Conservation (phyloP, 2,329 filamentous ascomycete species). For the Grosmannia penicillata region DNA sequence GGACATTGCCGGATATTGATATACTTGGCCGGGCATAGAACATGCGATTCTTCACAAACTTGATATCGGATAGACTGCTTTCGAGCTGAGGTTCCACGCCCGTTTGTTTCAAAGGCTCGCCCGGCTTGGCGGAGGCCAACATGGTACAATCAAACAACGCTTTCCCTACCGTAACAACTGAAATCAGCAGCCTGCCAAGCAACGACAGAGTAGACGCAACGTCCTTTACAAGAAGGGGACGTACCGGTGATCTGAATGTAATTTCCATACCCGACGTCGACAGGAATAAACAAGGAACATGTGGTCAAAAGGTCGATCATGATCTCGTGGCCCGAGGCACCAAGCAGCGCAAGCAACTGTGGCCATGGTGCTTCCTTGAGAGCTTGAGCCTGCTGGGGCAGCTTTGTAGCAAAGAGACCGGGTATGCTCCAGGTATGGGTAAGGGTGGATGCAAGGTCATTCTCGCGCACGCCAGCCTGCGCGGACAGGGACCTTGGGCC, state of each 20-base stretch:
- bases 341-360: constrained; percentile 57
- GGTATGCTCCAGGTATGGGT: constrained; percentile 31
- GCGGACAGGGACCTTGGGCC: constrained; percentile 4
- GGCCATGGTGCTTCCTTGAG: constrained; percentile 65
- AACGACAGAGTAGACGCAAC: no score
- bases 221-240: no score
- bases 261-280: constrained; percentile 47
- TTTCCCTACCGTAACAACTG: background rate
- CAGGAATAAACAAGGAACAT: constrained; percentile 56
- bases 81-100: background rate
- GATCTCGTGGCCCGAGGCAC: constrained; percentile 57
- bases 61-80: constrained; percentile 41
- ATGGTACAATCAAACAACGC: background rate
- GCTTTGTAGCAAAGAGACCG: constrained; percentile 47
- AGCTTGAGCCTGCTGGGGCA: constrained; percentile 54
- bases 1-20: constrained; percentile 51
- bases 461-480: background rate
- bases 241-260: constrained; percentile 68
- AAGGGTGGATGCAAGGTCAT: background rate
- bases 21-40: constrained; percentile 66
- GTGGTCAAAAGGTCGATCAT: constrained; percentile 67
- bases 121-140: background rate
- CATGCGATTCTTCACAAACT: constrained; percentile 69
- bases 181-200: background rate
- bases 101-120: constrained; percentile 3